These are phyloP conservation scores for Fusarium phyllophilum DNA, from an alignment of 2,329 filamentous ascomycete genomes.

Conservation along the genomic window DNA sequence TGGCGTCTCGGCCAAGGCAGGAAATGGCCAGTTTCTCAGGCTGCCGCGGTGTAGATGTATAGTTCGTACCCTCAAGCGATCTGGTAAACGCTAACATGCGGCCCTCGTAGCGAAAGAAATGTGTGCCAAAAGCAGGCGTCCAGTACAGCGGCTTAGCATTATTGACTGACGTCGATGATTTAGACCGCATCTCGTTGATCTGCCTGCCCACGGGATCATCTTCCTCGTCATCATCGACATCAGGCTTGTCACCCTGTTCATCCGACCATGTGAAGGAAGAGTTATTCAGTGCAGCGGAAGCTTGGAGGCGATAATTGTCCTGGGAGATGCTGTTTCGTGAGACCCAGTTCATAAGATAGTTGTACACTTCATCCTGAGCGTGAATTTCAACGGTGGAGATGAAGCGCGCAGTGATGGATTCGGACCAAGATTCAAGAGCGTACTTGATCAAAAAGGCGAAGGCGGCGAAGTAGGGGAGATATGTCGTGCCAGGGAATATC, in stretches of 20 bases:
- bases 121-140: constrained; percentile 9
- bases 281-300: background rate
- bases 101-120: constrained; percentile 6
- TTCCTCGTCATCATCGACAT: background rate
- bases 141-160: constrained; percentile 6
- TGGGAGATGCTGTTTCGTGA: constrained; percentile 1
- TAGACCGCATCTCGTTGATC: background rate
- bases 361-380: constrained; percentile 13
- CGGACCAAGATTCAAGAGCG: background rate
- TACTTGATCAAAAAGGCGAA: background rate
- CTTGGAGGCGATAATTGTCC: constrained; percentile 5
- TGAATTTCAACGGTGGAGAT: constrained; percentile 11
- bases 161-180: background rate
- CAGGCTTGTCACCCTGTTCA: background rate
- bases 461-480: background rate
- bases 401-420: background rate
- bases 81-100: constrained; percentile 7
- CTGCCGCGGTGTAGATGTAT: background rate
- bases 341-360: constrained; percentile 16
- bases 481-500: background rate
- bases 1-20: constrained; percentile 17
- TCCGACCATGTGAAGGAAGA: background rate
- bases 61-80: background rate
- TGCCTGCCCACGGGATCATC: background rate
- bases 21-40: constrained; percentile 13